Evolutionary conservation across 2,329 filamentous ascomycete genomes (phyloP), one percentile per base, ranked within the genome.

Genomic region (Leptographium flavum): DNA sequence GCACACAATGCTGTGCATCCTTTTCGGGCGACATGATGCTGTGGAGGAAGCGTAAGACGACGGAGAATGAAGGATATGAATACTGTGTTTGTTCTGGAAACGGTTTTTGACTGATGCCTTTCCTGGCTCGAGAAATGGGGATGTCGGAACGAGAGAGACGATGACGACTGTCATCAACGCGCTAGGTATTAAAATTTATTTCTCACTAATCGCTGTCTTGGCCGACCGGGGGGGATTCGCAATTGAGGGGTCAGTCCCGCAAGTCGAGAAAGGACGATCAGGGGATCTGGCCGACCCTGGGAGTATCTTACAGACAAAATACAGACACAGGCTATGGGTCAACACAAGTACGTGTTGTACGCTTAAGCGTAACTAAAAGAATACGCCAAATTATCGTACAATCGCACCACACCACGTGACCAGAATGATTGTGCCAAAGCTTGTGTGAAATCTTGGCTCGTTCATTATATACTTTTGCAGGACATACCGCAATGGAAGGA

Each of bases 401-500:
- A n/a, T n/a, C n/a, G n/a, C n/a, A n/a, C n/a, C n/a, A n/a, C n/a
- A n/a, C n/a, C n/a, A n/a, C n/a, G n/a, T n/a, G n/a, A n/a, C n/a
- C n/a, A n/a, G n/a, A n/a, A n/a, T n/a, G n/a, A n/a, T n/a, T n/a
- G n/a, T 30, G 27, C 27, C 27, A 30, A 30, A 30, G 13, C 27
- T n/a, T 6, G 5, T 3, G 13, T 7, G 27, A 8, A 28, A 28
- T 4, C 27, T 28, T n/a, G n/a, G n/a, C n/a, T n/a, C n/a, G n/a
- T n/a, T n/a, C n/a, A n/a, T 28, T 28, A 3, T 28, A 28, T 28
- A 4, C 13, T 15, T 1, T 37, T n/a, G 21, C 13, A 21, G 23
- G 35, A 11, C 11, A 22, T 23, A 3, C 19, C 11, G 32, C 27
- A 37, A 55, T 55, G 53, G 54, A 54, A 32, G 52, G 58, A 30